Base-by-base conservation (phyloP, 1,284 basidiomycete species). In the Veloboletus limbatus region DNA sequence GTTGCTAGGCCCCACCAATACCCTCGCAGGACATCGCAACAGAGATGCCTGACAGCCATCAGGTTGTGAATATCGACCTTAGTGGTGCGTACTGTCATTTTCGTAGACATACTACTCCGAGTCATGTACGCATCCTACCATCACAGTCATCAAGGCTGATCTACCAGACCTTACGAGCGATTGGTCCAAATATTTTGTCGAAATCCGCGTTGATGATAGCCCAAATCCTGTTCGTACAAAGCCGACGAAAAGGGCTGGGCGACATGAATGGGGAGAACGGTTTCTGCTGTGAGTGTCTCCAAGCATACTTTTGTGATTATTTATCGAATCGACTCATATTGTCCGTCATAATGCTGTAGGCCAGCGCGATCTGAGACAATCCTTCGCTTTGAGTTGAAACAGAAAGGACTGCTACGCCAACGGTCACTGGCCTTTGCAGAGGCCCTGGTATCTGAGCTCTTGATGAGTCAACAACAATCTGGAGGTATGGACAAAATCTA, bases 141-240 rank as follows among this genome's bases (percentile, higher is more conserved):
- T 8, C 16, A 17, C 28, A 61, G 62, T 61, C 47, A 24, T 65
- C 47, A 65, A 36, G 24, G 59, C 53, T 0, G 60, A 63, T 20
- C 21, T 62, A 31, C 58, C 59, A 0, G 43, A 25, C 0, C 41
- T 48, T 31, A 10, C 62, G 3, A 51, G 16, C 16, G 40, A 52
- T 4, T 53, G 62, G 62, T 51, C 53, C 5, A 62, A 59, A 22
- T 63, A 50, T 24, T 65, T 59, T 20, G 40, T 65, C n/a, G 31
- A 49, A n/a, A 53, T 65, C 8, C 42, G 44, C 25, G 48, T 65
- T 14, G 53, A 63, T 30, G 41, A 14, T 8, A 48, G 51, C n/a
- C 1, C 52, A 1, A 53, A 43, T 40, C 8, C 41, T 2, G 20
- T 51, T 2, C 50, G 40, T 3, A 61, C 53, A 3, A 47, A 28